phyloP scores from a whole-genome alignment of 352 stramenopile genomes.

The Globisporangium rhizosaccharum region DNA sequence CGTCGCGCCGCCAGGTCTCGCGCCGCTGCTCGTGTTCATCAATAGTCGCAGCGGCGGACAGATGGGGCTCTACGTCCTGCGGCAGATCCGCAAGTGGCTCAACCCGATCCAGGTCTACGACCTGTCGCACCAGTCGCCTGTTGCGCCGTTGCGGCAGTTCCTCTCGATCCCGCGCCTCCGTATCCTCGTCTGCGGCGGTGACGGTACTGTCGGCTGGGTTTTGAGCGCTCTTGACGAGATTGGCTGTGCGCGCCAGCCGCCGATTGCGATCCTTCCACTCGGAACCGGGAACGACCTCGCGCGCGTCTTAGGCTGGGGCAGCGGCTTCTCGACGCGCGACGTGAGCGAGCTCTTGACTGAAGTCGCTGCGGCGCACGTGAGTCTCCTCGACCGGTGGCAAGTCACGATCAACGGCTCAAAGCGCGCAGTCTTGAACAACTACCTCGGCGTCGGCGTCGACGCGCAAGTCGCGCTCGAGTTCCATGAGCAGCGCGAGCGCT shows the following conservation, averaged over 20 bases:
- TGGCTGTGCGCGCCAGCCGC: constrained; percentile 59
- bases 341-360: constrained; percentile 66
- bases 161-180: constrained; percentile 80
- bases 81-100: constrained; percentile 88
- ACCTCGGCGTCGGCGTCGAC: constrained; percentile 86
- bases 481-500: constrained; percentile 83
- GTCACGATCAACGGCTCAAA: constrained; percentile 71
- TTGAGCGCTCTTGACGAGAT: constrained; percentile 72
- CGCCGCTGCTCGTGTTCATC: constrained; percentile 90
- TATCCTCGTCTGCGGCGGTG: constrained; percentile 93
- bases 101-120: constrained; percentile 97
- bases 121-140: constrained; percentile 88
- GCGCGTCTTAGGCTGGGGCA: constrained; percentile 90
- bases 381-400: constrained; percentile 68
- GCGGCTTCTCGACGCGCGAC: constrained; percentile 79
- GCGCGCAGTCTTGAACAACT: constrained; percentile 72
- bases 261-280: constrained; percentile 93
- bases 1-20: constrained; percentile 36
- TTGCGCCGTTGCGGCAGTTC: constrained; percentile 89
- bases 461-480: constrained; percentile 88
- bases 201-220: constrained; percentile 94
- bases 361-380: constrained; percentile 69
- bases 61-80: constrained; percentile 90
- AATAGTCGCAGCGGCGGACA: constrained; percentile 93
- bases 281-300: constrained; percentile 96